phyloP scores from a whole-genome alignment of 1,139 yeast genomes.

The Yamadazyma epiphylla region DNA sequence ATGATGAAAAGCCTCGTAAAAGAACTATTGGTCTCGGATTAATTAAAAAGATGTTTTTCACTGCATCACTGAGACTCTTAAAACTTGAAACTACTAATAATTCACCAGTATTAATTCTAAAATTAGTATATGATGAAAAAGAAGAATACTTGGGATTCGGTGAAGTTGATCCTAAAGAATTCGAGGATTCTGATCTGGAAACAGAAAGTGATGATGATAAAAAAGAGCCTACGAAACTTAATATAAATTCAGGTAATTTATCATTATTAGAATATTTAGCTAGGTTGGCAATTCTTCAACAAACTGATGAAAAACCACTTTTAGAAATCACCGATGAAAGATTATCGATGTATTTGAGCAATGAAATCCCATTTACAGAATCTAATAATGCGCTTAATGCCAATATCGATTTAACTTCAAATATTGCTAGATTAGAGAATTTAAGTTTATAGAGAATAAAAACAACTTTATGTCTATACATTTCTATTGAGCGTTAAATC shows the following conservation, averaged over 20 bases:
- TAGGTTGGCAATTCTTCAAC: slow-evolving; percentile 59
- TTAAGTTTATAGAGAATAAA: slow-evolving; percentile 16
- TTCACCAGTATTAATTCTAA: slow-evolving; percentile 68
- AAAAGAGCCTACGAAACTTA: slow-evolving; percentile 5
- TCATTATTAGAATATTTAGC: slow-evolving; percentile 65
- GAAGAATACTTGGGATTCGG: slow-evolving; percentile 58
- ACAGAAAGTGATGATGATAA: slow-evolving; percentile 24
- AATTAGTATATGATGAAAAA: slow-evolving; percentile 19
- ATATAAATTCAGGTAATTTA: slow-evolving; percentile 18
- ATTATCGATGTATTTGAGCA: slow-evolving; percentile 57
- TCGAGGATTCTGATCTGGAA: slow-evolving; percentile 22
- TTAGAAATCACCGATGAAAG: slow-evolving; percentile 64
- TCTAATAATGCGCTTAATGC: slow-evolving; percentile 12
- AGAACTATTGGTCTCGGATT: slow-evolving; percentile 35
- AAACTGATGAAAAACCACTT: slow-evolving; percentile 54
- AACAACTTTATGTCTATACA: background rate
- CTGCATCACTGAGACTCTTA: slow-evolving; percentile 67
- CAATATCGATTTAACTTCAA: slow-evolving; percentile 28
- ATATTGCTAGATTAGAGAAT: slow-evolving; percentile 30
- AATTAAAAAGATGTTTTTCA: slow-evolving; percentile 59
- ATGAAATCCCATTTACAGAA: slow-evolving; percentile 35
- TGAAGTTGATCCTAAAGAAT: slow-evolving; percentile 24
- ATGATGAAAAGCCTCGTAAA: slow-evolving; percentile 36
- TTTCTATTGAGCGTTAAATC: background rate
- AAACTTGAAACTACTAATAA: slow-evolving; percentile 56